phyloP scores from a whole-genome alignment of 176 grass and related monocot genomes.

The Carex myosuroides region DNA sequence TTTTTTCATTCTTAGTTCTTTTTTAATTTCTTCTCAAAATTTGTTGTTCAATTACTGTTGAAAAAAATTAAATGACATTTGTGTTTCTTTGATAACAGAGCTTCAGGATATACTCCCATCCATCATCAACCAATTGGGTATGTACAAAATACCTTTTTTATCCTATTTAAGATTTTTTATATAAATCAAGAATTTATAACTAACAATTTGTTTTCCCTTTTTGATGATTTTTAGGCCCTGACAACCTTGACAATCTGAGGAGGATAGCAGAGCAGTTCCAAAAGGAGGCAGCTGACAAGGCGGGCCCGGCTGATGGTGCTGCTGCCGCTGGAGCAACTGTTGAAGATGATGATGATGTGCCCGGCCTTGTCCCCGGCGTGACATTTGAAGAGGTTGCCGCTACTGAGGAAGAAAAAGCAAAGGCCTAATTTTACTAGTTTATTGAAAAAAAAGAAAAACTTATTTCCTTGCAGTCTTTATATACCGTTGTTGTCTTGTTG shows the following conservation, averaged over 20 bases:
- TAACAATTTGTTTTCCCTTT: not conserved
- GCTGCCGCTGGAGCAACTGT: slow-evolving; percentile 25
- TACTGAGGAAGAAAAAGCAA: slow-evolving; percentile 53
- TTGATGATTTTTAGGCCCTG: slow-evolving; percentile 53
- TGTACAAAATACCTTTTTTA: not conserved
- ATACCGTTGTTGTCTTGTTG: not conserved
- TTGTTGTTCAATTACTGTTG: not conserved
- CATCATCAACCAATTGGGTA: slow-evolving; percentile 98
- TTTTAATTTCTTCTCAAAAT: not conserved
- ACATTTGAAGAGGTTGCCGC: slow-evolving; percentile 82
- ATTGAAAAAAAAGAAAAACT: not conserved
- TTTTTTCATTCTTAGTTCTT: not conserved
- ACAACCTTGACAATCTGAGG: slow-evolving; percentile 90
- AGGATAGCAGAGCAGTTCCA: slow-evolving; percentile 90
- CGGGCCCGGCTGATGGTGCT: slow-evolving; percentile 33
- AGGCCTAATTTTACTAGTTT: slow-evolving; percentile 5
- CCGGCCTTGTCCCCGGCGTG: slow-evolving; percentile 77
- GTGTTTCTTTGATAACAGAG: slow-evolving; percentile 36
- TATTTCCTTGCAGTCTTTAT: slow-evolving; percentile 1
- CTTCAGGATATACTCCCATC: slow-evolving; percentile 92
- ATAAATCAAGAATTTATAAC: not conserved
- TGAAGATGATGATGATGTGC: slow-evolving; percentile 76
- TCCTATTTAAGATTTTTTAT: slow-evolving; percentile 3
- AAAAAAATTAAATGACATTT: not conserved
- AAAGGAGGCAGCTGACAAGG: slow-evolving; percentile 57